A percentile compares a stretch with the other conserved stretches of the same genome.
These are phyloP conservation scores for Leccinum variabile DNA, from an alignment of 1,284 basidiomycete species.

Conservation along the genomic window DNA sequence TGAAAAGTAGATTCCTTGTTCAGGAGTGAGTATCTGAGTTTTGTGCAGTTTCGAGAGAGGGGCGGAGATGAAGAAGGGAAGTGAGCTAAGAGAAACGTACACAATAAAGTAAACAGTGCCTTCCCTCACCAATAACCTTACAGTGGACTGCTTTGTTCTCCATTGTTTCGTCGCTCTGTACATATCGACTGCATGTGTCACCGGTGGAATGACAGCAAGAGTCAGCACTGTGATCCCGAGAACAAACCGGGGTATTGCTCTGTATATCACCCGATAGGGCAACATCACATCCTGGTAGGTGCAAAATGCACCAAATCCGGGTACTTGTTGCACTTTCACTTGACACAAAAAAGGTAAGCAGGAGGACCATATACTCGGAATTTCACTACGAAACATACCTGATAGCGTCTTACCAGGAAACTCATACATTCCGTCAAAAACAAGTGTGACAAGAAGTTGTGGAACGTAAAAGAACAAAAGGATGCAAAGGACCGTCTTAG, in stretches of 20 bases:
- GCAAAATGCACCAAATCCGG: constrained; percentile 3
- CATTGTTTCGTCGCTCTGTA: constrained; percentile 17
- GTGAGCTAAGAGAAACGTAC: constrained; percentile 8
- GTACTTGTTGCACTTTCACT: constrained; percentile 5
- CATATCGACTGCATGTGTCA: constrained; percentile 10
- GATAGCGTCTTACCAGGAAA: constrained; percentile 1
- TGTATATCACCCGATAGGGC: not conserved
- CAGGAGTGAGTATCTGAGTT: not conserved
- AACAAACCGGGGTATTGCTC: constrained; percentile 15
- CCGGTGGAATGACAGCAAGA: constrained; percentile 7
- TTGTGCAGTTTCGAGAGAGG: not conserved
- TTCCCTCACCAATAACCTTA: constrained; percentile 15
- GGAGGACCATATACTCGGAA: not conserved
- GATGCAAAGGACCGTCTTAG: constrained; percentile 4
- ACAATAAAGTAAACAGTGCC: constrained; percentile 19
- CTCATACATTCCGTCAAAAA: constrained; percentile 10
- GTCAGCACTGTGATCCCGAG: constrained; percentile 9
- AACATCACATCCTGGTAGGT: not conserved
- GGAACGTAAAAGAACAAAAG: constrained; percentile 9
- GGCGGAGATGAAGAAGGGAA: not conserved
- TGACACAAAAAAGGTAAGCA: not conserved
- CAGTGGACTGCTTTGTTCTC: constrained; percentile 6
- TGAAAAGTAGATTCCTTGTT: constrained; percentile 9
- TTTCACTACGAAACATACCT: constrained; percentile 1
- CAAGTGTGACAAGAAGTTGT: not conserved